Conservation (phyloP, 2,329 filamentous ascomycete species). For the Clarireedia monteithiana region DNA sequence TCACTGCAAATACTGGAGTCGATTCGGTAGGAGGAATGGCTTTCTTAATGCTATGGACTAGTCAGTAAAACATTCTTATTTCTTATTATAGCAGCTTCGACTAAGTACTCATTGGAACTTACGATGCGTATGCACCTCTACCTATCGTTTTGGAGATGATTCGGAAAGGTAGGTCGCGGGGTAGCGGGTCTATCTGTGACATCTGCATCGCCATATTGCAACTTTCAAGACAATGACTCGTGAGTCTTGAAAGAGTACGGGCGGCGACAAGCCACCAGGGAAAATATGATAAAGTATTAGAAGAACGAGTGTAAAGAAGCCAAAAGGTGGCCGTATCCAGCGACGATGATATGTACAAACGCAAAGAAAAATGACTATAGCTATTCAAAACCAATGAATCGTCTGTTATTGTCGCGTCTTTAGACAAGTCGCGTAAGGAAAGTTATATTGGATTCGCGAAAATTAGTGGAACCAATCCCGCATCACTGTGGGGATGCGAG, state of each 20-base stretch:
- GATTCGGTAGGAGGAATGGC: constrained; percentile 64
- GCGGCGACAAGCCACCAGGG: neutral
- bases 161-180: constrained; percentile 79
- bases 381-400: neutral
- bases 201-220: constrained; percentile 41
- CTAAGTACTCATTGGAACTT: constrained; percentile 27
- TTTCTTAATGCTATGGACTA: constrained; percentile 57
- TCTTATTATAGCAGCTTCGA: neutral
- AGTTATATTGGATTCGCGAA: constrained; percentile 2
- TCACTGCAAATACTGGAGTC: constrained; percentile 85
- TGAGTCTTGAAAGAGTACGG: neutral
- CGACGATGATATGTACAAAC: neutral
- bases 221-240: neutral
- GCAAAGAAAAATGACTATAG: neutral
- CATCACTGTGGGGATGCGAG: too few species aligned
- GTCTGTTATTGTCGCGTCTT: neutral
- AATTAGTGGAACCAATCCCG: neutral
- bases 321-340: neutral
- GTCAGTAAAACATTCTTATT: constrained; percentile 10
- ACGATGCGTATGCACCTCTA: constrained; percentile 96
- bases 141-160: constrained; percentile 96
- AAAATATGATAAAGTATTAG: neutral
- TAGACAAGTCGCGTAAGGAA: neutral
- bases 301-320: neutral
- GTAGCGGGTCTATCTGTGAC: constrained; percentile 83